These are phyloP conservation scores for Camelina laxa DNA, from an alignment of 345 rosid species.

Conservation along the genomic window DNA sequence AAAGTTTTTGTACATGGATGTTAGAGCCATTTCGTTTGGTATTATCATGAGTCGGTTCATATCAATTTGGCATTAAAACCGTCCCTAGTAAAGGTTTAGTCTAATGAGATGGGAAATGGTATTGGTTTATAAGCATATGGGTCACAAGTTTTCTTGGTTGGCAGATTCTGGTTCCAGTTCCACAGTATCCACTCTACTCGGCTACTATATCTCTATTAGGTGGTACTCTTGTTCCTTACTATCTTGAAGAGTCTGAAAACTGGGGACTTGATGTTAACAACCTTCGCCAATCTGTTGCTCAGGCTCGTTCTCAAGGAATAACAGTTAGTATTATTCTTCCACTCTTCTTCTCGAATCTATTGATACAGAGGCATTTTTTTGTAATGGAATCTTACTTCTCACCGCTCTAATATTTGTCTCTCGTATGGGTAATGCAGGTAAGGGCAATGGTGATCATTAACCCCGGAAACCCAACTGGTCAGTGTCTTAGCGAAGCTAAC, in stretches of 20 bases:
- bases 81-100: not conserved
- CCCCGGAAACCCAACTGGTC: conserved; percentile 98
- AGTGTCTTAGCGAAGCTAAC: conserved; percentile 92
- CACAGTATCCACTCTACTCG: conserved; percentile 95
- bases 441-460: conserved; percentile 96
- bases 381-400: not conserved
- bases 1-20: not conserved
- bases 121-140: conserved; percentile 6
- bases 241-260: conserved; percentile 81
- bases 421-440: conserved; percentile 53
- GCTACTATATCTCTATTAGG: conserved; percentile 84
- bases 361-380: not conserved
- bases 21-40: not conserved
- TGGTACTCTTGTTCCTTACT: conserved; percentile 91
- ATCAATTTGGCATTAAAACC: not conserved
- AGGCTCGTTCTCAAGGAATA: conserved; percentile 79
- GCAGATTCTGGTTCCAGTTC: conserved; percentile 92
- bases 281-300: conserved; percentile 72
- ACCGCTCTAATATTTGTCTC: not conserved
- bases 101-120: not conserved
- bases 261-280: conserved; percentile 91
- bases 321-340: conserved; percentile 52
- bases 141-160: conserved; percentile 32
- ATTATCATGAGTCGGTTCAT: not conserved
- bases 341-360: not conserved